These are phyloP conservation scores for Colletotrichum lupini DNA, from an alignment of 2,329 filamentous ascomycete species.

Conservation along the genomic window DNA sequence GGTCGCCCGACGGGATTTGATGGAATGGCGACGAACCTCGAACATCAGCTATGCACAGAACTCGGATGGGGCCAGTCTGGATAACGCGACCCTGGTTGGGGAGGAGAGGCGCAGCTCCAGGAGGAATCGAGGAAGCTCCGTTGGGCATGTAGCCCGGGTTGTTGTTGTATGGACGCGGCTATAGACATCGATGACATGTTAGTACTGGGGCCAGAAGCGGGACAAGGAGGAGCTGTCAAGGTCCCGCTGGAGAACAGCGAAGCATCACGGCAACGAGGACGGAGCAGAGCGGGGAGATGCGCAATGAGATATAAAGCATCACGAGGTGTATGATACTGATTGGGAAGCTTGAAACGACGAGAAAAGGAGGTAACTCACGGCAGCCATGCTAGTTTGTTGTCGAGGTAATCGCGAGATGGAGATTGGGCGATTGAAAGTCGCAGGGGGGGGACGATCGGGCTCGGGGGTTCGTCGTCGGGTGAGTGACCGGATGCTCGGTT, in stretches of 20 bases:
- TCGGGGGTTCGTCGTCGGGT: slow-evolving; percentile 27
- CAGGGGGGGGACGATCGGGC: slow-evolving; percentile 24
- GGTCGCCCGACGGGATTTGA: slow-evolving; percentile 12
- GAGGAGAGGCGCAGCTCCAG: slow-evolving; percentile 72
- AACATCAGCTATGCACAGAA: slow-evolving; percentile 78
- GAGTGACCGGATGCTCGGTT: slow-evolving; percentile 24
- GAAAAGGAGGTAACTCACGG: slow-evolving; percentile 29
- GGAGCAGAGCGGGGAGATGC: not conserved
- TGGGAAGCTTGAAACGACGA: not conserved
- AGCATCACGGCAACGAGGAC: slow-evolving; percentile 5
- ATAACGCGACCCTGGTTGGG: slow-evolving; percentile 76
- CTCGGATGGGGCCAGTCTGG: slow-evolving; percentile 73
- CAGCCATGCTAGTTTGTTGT: slow-evolving; percentile 37
- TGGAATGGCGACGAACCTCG: slow-evolving; percentile 63
- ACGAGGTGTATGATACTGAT: not conserved
- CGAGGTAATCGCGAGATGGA: slow-evolving; percentile 31
- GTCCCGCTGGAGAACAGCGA: not conserved
- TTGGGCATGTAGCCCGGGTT: slow-evolving; percentile 72
- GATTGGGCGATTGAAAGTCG: slow-evolving; percentile 18
- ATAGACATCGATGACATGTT: slow-evolving; percentile 21
- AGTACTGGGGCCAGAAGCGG: slow-evolving; percentile 24
- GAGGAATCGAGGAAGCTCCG: slow-evolving; percentile 65
- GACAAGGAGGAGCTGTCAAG: slow-evolving; percentile 25
- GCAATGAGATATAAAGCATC: not conserved
- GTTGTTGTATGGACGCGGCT: slow-evolving; percentile 61